Percentiles rank a stretch among this genome's conserved stretches.
phyloP scores from a whole-genome alignment of 2,329 filamentous ascomycete genomes.

The Cercospora janseana region DNA sequence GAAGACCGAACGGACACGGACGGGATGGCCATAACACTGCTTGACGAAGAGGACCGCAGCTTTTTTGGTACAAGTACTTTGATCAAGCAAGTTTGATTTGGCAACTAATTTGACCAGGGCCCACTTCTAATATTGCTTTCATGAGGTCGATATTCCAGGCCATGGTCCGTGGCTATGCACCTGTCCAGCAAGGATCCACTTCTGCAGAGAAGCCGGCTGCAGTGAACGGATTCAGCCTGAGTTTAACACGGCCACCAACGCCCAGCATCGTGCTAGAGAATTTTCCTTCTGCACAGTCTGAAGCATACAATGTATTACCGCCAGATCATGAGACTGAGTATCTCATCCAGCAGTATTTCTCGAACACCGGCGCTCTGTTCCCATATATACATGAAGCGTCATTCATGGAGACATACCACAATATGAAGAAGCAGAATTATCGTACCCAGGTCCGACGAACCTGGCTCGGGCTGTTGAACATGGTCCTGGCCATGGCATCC shows the following conservation, averaged over 20 bases:
- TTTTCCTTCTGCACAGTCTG: background rate
- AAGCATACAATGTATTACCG: background rate
- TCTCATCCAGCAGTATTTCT: background rate
- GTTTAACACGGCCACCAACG: background rate
- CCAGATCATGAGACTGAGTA: background rate
- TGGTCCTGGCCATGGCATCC: background rate
- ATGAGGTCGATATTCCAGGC: background rate
- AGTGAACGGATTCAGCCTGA: background rate
- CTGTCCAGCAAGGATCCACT: background rate
- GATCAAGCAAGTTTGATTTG: background rate
- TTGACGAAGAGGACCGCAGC: background rate
- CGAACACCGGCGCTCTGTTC: background rate
- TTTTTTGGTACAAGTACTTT: background rate
- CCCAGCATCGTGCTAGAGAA: background rate
- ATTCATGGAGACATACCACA: background rate
- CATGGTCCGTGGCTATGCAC: background rate
- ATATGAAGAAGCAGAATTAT: background rate
- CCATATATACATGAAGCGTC: background rate
- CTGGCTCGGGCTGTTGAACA: background rate
- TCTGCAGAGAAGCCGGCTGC: background rate
- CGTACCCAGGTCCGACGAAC: background rate
- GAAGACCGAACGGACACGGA: background rate
- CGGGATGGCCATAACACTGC: background rate
- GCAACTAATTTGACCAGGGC: background rate
- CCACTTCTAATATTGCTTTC: background rate